These are phyloP conservation scores for Rosa rugosa DNA, from an alignment of 306 rosid species.

Conservation along the genomic window DNA sequence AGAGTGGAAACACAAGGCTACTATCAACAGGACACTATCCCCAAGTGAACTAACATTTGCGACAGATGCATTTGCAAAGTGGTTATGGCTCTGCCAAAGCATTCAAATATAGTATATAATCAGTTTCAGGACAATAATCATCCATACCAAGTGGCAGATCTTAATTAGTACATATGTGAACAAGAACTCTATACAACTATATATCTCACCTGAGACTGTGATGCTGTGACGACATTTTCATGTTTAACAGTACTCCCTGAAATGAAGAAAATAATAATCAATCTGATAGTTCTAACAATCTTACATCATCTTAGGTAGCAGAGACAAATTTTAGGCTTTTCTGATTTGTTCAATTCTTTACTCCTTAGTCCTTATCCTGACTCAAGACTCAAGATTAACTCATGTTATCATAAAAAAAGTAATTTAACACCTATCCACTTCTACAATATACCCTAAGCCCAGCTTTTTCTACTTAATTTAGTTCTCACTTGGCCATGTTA, in stretches of 20 bases:
- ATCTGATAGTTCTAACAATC: too few relatives aligned
- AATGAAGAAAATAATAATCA: neutral
- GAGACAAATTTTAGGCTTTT: neutral
- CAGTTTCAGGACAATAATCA: neutral
- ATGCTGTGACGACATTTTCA: slow-evolving; percentile 5
- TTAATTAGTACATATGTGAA: neutral
- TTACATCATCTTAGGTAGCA: neutral
- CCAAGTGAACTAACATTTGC: slow-evolving; percentile 52
- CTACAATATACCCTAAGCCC: neutral
- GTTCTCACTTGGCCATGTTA: neutral
- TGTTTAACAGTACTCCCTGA: slow-evolving; percentile 11
- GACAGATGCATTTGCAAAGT: slow-evolving; percentile 33
- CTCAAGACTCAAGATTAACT: neutral
- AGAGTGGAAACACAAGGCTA: slow-evolving; percentile 82
- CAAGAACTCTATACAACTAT: neutral
- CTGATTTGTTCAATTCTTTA: neutral
- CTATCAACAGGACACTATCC: slow-evolving; percentile 61
- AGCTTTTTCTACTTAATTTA: neutral
- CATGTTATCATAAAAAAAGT: neutral
- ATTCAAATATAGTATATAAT: neutral
- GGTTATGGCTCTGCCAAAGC: slow-evolving; percentile 38
- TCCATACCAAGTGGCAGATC: neutral
- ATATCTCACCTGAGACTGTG: slow-evolving; percentile 12
- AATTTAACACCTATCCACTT: neutral
- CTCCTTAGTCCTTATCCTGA: neutral